Base-by-base conservation (phyloP, 495 filamentous ascomycete species). In the Podospora pseudoanserina region DNA sequence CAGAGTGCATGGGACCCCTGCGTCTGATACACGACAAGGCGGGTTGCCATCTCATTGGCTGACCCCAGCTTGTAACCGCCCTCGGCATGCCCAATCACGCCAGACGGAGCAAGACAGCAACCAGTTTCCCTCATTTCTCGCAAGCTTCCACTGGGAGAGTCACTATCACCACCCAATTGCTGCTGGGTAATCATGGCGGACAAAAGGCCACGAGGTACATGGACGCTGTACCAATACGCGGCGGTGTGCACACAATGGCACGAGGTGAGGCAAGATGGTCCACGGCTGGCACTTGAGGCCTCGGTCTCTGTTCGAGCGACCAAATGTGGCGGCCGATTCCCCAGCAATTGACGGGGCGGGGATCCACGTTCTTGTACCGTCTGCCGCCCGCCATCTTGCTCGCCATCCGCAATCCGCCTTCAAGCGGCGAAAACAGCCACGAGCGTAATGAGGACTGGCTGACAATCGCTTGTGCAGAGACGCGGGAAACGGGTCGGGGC, bases 31-130 rank as follows among this genome's bases (percentile, higher is more conserved):
- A 76, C 64, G 67, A 66, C 26, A 13, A 62, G 30, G 72, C 67
- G 73, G 70, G 11, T 61, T 69, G 34, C 16, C 2, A 54, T 66
- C 59, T 78, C 69, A 83, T 83, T 83, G 81, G 81, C 60, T 60
- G 7, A 18, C 26, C 57, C 18, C 60, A 58, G 63, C 27, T 72
- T 78, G 71, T 82, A 82, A 76, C 80, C 80, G 80, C 80, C 79
- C 68, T 71, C 71, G 62, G 75, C 69, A 74, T 71, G 60, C 73
- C 78, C 80, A 79, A 79, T 81, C 81, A 82, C 79, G 60, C 72
- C 63, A 57, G 60, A 68, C 70, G 63, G 60, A 39, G 66, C 61
- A 30, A 59, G 65, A 68, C 58, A 73, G 57, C 68, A 67, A 70
- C 71, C 73, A 67, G 71, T 71, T 61, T 75, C 63, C 60, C 61